Conservation (phyloP, 331 rosid species). For the Spiraea crenata region DNA sequence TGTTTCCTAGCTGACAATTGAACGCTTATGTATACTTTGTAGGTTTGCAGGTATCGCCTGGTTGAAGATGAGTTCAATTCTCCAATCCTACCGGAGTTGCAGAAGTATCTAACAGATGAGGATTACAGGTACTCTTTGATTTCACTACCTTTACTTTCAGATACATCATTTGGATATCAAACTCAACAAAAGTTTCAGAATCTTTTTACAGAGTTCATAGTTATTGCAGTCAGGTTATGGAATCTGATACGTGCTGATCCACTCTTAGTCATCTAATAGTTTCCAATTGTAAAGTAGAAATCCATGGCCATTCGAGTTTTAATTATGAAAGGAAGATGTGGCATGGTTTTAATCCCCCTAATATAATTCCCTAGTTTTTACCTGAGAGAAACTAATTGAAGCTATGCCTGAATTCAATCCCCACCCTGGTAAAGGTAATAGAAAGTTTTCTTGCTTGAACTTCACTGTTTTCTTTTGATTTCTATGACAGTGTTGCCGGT, state of each 20-base stretch:
- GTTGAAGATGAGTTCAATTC: slow-evolving; percentile 80
- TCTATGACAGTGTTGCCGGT: slow-evolving; percentile 58
- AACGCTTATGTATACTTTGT: slow-evolving; percentile 32
- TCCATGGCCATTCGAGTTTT: neutral
- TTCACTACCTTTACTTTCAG: neutral
- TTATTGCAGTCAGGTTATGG: neutral
- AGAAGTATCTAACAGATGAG: slow-evolving; percentile 86
- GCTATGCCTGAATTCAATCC: neutral
- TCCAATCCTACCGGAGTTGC: slow-evolving; percentile 68
- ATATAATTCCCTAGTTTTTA: neutral
- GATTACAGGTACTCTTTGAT: slow-evolving; percentile 63
- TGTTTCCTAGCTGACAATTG: slow-evolving; percentile 6
- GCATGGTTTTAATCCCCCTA: neutral
- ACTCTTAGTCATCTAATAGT: neutral
- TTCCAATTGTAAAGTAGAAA: neutral
- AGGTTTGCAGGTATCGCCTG: slow-evolving; percentile 93
- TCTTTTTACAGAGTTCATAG: neutral
- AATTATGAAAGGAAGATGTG: no score
- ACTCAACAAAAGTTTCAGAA: slow-evolving; percentile 3
- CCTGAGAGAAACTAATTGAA: neutral
- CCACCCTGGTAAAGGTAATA: no score
- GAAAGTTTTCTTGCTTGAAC: slow-evolving; percentile 22
- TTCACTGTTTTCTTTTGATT: slow-evolving; percentile 21
- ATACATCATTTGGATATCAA: neutral
- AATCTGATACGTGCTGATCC: neutral